Conservation (phyloP, 2,329 filamentous ascomycete species). For the Diaporthe longicolla region DNA sequence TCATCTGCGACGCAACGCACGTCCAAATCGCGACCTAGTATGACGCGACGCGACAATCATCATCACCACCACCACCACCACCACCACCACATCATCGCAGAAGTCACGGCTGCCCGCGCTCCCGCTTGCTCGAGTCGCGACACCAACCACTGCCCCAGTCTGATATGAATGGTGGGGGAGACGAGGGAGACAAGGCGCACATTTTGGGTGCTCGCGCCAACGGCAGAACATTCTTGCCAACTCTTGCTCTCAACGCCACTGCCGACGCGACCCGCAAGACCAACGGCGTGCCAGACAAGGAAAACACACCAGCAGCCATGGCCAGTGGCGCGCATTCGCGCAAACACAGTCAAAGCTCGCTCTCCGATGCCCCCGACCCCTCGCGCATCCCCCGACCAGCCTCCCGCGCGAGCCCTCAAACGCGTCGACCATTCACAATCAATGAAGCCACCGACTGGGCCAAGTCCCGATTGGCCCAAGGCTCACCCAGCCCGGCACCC, state of each 20-base stretch:
- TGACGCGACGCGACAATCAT: conserved; percentile 40
- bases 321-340: conserved; percentile 41
- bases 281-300: conserved; percentile 35
- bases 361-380: conserved; percentile 44
- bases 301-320: conserved; percentile 30
- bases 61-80: conserved; percentile 25
- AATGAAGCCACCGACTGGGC: conserved; percentile 59
- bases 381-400: conserved; percentile 51
- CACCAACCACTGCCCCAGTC: conserved; percentile 28
- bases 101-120: conserved; percentile 35
- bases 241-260: conserved; percentile 52
- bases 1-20: conserved; percentile 16
- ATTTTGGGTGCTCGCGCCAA: conserved; percentile 45
- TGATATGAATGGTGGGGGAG: conserved; percentile 49
- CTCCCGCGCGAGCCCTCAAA: conserved; percentile 41
- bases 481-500: conserved; percentile 67
- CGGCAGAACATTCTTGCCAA: conserved; percentile 47
- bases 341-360: conserved; percentile 46
- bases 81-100: conserved; percentile 31
- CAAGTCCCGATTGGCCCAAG: conserved; percentile 56
- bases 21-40: conserved; percentile 37
- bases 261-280: conserved; percentile 44
- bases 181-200: conserved; percentile 39
- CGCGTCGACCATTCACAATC: conserved; percentile 55
- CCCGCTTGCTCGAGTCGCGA: conserved; percentile 33